Evolutionary conservation across 306 rosid species (phyloP), one percentile per base, ranked within the genome.

Genomic region (Medicago arabica): DNA sequence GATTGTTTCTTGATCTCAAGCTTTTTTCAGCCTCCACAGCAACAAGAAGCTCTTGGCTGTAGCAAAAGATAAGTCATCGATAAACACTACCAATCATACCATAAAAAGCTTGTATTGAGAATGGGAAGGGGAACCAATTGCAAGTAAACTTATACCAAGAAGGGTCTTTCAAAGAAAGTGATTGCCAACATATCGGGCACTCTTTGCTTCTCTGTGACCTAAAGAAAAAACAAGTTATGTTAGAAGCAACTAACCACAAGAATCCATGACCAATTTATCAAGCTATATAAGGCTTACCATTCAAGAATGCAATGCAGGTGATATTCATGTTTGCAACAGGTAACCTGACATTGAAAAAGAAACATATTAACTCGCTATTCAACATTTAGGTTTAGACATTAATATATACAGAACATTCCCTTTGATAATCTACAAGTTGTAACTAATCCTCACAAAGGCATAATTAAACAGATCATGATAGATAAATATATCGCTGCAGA

Each of bases 261-360:
- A 70, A 53, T 54, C 43, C 67, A n/a, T 23, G n/a, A 75, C 36
- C 57, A 5, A 62, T 18, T 50, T 8, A 63, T 12, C 39, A 41
- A 43, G 57, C 67, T 38, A 72, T 43, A 72, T 41, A 44, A 53
- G 54, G 59, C 83, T 74, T 83, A 95, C 98, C 98, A 95, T 84
- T 95, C 97, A 69, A 95, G 89, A 78, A 95, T 95, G 82, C 98
- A 95, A 54, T 92, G 98, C 80, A 95, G 89, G 82, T 95, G 97
- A 81, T 92, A 95, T 76, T 95, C 97, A 72, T 95, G 97, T 70
- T 87, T 95, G 96, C 98, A 95, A 84, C 80, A 81, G 57, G 98
- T 95, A 76, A 89, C 82, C 98, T 95, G 93, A 64, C 79, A 67
- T 75, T 75, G 41, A 77, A 61, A 66, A 78, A 19, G 57, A 80